Evolutionary conservation across 148 eudicot genomes (phyloP).

Genomic region (Mesembryanthemum crystallinum): DNA sequence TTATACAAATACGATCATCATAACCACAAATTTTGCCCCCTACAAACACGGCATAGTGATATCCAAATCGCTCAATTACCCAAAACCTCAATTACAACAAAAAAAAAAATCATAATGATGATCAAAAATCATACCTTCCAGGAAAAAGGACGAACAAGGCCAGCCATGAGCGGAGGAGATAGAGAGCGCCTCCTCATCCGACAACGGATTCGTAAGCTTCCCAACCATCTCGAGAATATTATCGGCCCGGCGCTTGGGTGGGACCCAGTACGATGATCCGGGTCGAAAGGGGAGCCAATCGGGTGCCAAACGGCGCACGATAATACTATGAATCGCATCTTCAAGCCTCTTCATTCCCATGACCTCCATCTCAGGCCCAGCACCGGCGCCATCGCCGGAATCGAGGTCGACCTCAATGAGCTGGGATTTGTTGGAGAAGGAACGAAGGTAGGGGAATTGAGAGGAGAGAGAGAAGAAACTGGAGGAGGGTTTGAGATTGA

Average conservation of each 20-base stretch:
- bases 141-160: slow-evolving; percentile 56
- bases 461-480: slow-evolving; percentile 8
- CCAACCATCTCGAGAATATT: slow-evolving; percentile 46
- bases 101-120: too few relatives aligned
- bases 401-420: slow-evolving; percentile 54
- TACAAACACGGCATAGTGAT: not conserved
- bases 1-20: not conserved
- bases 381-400: slow-evolving; percentile 8
- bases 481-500: slow-evolving; percentile 32
- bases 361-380: slow-evolving; percentile 29
- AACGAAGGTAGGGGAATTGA: slow-evolving; percentile 3
- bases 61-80: too few relatives aligned
- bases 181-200: slow-evolving; percentile 45
- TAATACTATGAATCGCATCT: slow-evolving; percentile 63
- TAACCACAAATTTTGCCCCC: not conserved
- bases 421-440: slow-evolving; percentile 35
- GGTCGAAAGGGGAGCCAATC: slow-evolving; percentile 92
- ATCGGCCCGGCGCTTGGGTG: slow-evolving; percentile 34
- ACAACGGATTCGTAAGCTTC: slow-evolving; percentile 42
- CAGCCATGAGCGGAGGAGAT: slow-evolving; percentile 47
- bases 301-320: slow-evolving; percentile 71
- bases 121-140: slow-evolving; percentile 35
- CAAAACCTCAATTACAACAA: too few relatives aligned
- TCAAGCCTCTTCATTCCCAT: slow-evolving; percentile 41
- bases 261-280: slow-evolving; percentile 86